phyloP scores from a whole-genome alignment of 2,329 filamentous ascomycete genomes.

The Colletotrichum liriopes region DNA sequence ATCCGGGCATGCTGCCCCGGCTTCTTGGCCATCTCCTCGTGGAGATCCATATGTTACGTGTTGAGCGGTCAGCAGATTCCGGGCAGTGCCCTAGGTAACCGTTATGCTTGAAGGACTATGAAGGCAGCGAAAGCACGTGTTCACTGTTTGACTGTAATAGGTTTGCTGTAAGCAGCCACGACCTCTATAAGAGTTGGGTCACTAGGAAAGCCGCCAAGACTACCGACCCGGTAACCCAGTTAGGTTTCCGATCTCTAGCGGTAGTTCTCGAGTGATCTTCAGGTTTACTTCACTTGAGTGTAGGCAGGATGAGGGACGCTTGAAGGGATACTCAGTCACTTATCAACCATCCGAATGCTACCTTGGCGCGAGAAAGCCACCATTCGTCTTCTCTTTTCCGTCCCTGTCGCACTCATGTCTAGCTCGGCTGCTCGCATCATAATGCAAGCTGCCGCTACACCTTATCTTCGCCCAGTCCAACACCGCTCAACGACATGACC shows the following conservation, averaged over 20 bases:
- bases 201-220: no score
- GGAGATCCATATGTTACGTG: not conserved
- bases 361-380: rapidly evolving
- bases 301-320: no score
- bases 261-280: no score
- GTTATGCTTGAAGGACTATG: not conserved
- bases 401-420: not conserved
- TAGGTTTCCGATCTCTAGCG: no score
- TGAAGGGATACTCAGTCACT: not conserved
- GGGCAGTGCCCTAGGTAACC: not conserved
- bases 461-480: not conserved
- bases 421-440: no score
- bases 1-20: not conserved
- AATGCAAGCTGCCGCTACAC: not conserved
- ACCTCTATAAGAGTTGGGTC: no score
- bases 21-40: not conserved
- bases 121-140: not conserved
- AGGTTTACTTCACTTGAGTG: no score
- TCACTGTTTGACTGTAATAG: not conserved
- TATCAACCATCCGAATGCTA: not conserved
- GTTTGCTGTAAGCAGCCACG: not conserved
- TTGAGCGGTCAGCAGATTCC: not conserved
- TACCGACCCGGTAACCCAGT: no score
- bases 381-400: not conserved
- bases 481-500: not conserved